Percentiles rank a stretch among this genome's conserved stretches.
These are phyloP conservation scores for Vaccinium corymbosum DNA, from an alignment of 148 eudicot species.

Conservation along the genomic window DNA sequence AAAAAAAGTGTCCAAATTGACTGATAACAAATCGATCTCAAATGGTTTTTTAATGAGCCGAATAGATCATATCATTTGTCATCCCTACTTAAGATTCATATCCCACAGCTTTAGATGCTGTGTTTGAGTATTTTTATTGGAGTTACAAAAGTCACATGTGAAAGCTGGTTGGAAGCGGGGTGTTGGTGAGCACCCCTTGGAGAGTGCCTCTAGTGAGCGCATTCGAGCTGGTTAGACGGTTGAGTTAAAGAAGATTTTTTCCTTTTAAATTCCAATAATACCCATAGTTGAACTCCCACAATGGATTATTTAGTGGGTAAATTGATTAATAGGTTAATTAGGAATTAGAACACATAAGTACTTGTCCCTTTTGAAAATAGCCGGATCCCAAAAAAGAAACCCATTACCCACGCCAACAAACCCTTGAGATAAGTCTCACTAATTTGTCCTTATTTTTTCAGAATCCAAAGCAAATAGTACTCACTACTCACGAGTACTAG, in stretches of 20 bases:
- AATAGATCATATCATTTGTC: no score
- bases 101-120: background rate
- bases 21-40: no score
- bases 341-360: background rate
- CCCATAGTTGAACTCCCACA: background rate
- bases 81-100: background rate
- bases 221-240: background rate
- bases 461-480: background rate
- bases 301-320: background rate
- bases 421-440: background rate
- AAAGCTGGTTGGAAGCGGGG: background rate
- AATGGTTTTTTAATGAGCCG: background rate
- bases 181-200: no score
- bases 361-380: background rate
- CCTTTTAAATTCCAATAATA: background rate
- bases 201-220: no score
- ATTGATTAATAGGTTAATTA: background rate
- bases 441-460: background rate
- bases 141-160: background rate
- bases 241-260: background rate
- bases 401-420: slow-evolving; percentile 1
- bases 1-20: no score
- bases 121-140: no score
- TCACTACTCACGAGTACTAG: background rate
- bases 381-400: background rate